phyloP scores from a whole-genome alignment of 2,329 filamentous ascomycete species.

The Fusarium compactum region DNA sequence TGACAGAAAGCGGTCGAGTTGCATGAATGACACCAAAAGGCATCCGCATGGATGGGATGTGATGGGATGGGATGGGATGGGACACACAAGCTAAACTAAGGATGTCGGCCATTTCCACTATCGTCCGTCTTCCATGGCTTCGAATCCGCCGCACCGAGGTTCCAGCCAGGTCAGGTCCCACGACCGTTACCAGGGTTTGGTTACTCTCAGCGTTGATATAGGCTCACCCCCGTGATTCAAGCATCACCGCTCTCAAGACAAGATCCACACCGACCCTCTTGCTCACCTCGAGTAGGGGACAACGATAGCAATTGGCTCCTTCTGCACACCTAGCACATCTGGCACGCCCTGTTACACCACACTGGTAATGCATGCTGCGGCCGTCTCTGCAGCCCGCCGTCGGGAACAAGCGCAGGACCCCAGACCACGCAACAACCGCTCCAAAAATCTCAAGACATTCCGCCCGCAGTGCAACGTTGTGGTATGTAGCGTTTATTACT shows the following conservation, averaged over 20 bases:
- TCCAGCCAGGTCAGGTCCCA: constrained; percentile 19
- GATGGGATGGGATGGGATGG: constrained; percentile 9
- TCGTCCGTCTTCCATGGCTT: constrained; percentile 26
- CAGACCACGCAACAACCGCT: constrained; percentile 43
- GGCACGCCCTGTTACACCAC: constrained; percentile 38
- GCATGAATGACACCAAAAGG: constrained; percentile 41
- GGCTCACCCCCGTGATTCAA: constrained; percentile 11
- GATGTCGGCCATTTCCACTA: constrained; percentile 38
- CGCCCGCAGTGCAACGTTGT: constrained; percentile 33
- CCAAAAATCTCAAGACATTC: constrained; percentile 33
- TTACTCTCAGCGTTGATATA: constrained; percentile 23
- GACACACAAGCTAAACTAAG: constrained; percentile 31
- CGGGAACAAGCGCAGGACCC: constrained; percentile 54
- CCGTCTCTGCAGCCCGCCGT: constrained; percentile 55
- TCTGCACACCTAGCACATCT: constrained; percentile 12
- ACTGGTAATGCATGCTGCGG: constrained; percentile 54
- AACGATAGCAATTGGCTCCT: background rate
- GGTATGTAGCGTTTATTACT: constrained; percentile 24
- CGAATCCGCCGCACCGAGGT: constrained; percentile 36
- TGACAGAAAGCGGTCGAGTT: constrained; percentile 26
- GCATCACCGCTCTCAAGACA: background rate
- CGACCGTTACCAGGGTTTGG: constrained; percentile 30
- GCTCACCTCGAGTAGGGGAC: background rate
- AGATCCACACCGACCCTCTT: background rate
- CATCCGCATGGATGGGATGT: constrained; percentile 22